Evolutionary conservation across 768 basidiomycete genomes (phyloP), one percentile per base, ranked within the genome.

Genomic region (Ramaria sp.): DNA sequence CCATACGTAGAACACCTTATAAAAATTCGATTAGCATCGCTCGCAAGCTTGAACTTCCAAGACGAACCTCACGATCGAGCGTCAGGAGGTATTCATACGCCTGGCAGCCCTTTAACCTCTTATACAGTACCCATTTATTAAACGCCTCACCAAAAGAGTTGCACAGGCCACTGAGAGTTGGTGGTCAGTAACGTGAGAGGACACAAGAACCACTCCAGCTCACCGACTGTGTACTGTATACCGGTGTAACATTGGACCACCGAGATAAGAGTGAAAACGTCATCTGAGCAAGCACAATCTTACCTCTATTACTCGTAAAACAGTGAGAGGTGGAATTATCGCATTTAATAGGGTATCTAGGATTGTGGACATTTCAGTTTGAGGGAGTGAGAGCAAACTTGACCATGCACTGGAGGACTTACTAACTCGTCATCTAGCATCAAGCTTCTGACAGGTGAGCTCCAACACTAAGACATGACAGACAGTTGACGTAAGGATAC

Each of bases 81-180:
- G 49, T 50, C 15, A 50, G 34, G n/a, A 50, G 18, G 24, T 50
- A 50, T 18, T 50, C 49, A n/a, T 34, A 39, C 13, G 37, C 49
- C 49, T 50, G 15, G 32, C 16, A 50, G 2, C 1, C 9, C 28
- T 7, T 30, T n/a, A 30, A 34, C 12, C 30, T 12, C 34, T 27
- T 50, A 5, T 12, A n/a, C 25, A 28, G 5, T 18, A 13, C 9
- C 32, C 8, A 13, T 15, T 24, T 5, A 50, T 3, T 34, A 2
- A 32, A 20, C 32, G 16, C 8, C n/a, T 39, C 27, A 41, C 39
- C 39, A 41, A 18, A 22, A 41, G 39, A 22, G 39, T 22, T 41
- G n/a, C 39, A 9, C 39, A 41, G 16, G 39, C 39, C 39, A 41
- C 39, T 41, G 39, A 41, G 20, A 41, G 7, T 41, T 18, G 32